Base-by-base conservation (phyloP, 768 basidiomycete genomes). In the Neoboletus brunneissimus region DNA sequence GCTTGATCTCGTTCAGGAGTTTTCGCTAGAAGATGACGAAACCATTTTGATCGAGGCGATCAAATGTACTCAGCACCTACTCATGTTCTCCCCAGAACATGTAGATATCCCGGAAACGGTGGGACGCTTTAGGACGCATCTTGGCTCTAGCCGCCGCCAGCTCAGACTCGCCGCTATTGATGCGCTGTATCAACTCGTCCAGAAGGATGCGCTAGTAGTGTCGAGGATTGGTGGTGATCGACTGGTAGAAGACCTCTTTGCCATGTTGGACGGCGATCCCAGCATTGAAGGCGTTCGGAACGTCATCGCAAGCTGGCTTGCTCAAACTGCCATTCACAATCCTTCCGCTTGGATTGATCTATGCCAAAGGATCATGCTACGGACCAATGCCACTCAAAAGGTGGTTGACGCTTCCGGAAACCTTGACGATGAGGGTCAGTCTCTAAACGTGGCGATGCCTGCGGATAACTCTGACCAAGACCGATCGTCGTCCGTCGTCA, bases 321-420 rank as follows among this genome's bases (percentile, higher is more conserved):
- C 89, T 59, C 97, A 99, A 71, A 98, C 97, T 0, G 95, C 93
- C 1, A 80, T 91, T 20, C 84, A 91, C 54, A 91, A 94, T 58
- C 96, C 97, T 0, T 94, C 90, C 0, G 97, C 95, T 1, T 99
- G 97, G 97, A 97, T 99, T 54, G 94, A 95, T 67, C 79, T 98
- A 1, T 98, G 96, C 65, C 96, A 98, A 71, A 79, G 94, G 25
- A 98, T 99, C 67, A 98, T 99, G 94, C 87, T 91, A 7, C 81
- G 91, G 11, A 95, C 94, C 12, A 94, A 92, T 5, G 91, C 90
- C 1, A 86, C 88, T 3, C 91, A 89, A 64, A 87, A 85, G 64
- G 83, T 82, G 15, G 79, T 81, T 1, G 85, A 90, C 57, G 84
- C 85, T 5, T 80, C 85, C 0, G 54, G 71, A 12, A 83, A 80